Base-by-base conservation (phyloP, 495 filamentous ascomycete species). In the Aspergillus panamensis region DNA sequence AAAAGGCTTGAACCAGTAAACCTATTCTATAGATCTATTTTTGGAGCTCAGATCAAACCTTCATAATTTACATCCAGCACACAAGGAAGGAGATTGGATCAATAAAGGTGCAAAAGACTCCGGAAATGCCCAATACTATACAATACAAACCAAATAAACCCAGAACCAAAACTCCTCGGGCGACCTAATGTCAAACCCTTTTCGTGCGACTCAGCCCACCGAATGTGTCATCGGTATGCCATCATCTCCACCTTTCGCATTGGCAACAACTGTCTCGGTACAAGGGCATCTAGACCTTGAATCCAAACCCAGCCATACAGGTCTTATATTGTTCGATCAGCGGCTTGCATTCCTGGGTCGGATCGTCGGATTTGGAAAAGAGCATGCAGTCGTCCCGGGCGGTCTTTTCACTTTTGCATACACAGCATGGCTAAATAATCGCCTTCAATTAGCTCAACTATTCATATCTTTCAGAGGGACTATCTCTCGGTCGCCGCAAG, bases 331-430 rank as follows among this genome's bases (percentile, higher is more conserved):
- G 82, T 13, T 91, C 85, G 61, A 98, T 88, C 54, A 86, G 83
- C 13, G 86, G 79, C 70, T 85, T 77, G 78, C 94, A 98, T 60
- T 92, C 90, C 65, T 90, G 81, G 25, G 67, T 59, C 30, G 92
- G 87, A 66, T 95, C 84, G 56, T 84, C 82, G 60, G 84, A 77
- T 60, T 83, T 90, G 55, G 88, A 92, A 75, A 97, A 96, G 16
- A 98, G 88, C 93, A 98, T 97, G 80, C 94, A 98, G 76, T 98
- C 94, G 73, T 98, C 94, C 58, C 94, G 90, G 58, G 79, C 75
- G 57, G 89, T 80, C 72, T 98, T 98, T 73, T 98, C 94, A 45
- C 90, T 82, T 67, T 93, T 96, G 84, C 94, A 98, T 19, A 98
- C 94, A 72, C 93, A 96, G 83, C 92, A 96, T 33, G 92, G 92